These are phyloP conservation scores for Penicillium robsamsonii DNA, from an alignment of 495 filamentous ascomycete species.

Conservation along the genomic window DNA sequence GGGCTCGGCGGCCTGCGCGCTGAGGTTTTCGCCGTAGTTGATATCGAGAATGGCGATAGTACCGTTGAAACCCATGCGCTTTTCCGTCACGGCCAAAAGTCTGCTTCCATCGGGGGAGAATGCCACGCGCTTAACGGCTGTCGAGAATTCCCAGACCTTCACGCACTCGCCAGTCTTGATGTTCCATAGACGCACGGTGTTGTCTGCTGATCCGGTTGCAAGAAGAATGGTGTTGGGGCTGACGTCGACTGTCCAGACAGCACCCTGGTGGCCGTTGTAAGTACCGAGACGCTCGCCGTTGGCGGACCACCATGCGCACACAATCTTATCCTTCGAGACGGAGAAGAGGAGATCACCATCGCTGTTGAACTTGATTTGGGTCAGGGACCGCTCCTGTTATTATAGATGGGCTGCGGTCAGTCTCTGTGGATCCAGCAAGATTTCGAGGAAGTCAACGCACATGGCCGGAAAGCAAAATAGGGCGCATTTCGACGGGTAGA, in stretches of 20 bases:
- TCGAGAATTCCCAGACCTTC: constrained; percentile 95
- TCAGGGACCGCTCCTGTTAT: constrained; percentile 84
- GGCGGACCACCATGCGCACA: constrained; percentile 91
- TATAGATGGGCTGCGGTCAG: constrained; percentile 23
- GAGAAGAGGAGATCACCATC: constrained; percentile 98
- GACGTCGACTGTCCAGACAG: constrained; percentile 97
- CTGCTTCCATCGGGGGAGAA: constrained; percentile 89
- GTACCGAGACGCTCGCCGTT: constrained; percentile 95
- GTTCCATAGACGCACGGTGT: constrained; percentile 97
- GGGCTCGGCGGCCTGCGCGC: constrained; percentile 76
- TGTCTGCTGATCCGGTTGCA: constrained; percentile 94
- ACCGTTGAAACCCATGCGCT: constrained; percentile 92
- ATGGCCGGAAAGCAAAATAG: constrained; percentile 93
- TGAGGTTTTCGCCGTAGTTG: constrained; percentile 61
- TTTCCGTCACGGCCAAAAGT: constrained; percentile 91
- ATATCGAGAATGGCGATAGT: constrained; percentile 91
- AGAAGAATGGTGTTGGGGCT: constrained; percentile 92
- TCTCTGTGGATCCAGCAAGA: constrained; percentile 21
- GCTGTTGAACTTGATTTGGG: constrained; percentile 95
- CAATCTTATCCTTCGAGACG: constrained; percentile 93
- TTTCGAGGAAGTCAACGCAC: constrained; percentile 44
- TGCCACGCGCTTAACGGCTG: constrained; percentile 93
- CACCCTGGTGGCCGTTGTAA: constrained; percentile 94
- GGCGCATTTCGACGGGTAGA: constrained; percentile 66
- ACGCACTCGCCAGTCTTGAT: constrained; percentile 87